These are phyloP conservation scores for Backusella parvicylindrica DNA, from an alignment of 192 early-diverging fungal species.

Conservation along the genomic window DNA sequence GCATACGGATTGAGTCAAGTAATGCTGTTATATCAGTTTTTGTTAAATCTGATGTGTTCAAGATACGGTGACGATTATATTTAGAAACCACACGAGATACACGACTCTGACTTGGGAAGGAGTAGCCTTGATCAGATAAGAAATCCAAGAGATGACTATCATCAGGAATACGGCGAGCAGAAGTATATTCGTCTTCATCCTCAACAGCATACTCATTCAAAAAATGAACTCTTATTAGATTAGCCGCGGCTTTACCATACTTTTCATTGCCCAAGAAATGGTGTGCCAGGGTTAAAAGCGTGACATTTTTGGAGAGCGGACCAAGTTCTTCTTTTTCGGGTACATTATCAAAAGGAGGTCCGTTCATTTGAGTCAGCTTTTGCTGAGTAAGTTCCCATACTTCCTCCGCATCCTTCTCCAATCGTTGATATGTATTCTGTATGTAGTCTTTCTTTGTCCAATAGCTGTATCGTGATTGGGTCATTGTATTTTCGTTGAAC, in stretches of 20 bases:
- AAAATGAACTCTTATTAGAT: slow-evolving; percentile 47
- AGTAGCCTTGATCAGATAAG: slow-evolving; percentile 55
- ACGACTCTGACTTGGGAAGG: slow-evolving; percentile 50
- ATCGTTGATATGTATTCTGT: slow-evolving; percentile 31
- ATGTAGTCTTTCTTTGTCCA: slow-evolving; percentile 48
- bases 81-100: slow-evolving; percentile 46
- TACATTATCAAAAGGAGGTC: neutral
- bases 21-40: slow-evolving; percentile 46
- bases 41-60: slow-evolving; percentile 39
- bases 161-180: slow-evolving; percentile 32
- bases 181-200: slow-evolving; percentile 44
- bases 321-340: slow-evolving; percentile 13
- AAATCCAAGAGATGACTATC: slow-evolving; percentile 42
- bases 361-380: neutral
- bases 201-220: slow-evolving; percentile 39
- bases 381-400: slow-evolving; percentile 11
- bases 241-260: slow-evolving; percentile 50
- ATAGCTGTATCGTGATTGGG: slow-evolving; percentile 43
- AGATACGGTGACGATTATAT: slow-evolving; percentile 16
- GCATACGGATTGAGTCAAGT: slow-evolving; percentile 49
- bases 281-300: slow-evolving; percentile 46
- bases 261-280: slow-evolving; percentile 49
- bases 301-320: slow-evolving; percentile 47
- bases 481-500: slow-evolving; percentile 46
- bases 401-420: slow-evolving; percentile 19